These are phyloP conservation scores for Noccaea bulbosa DNA, from an alignment of 345 rosid species.

Conservation along the genomic window DNA sequence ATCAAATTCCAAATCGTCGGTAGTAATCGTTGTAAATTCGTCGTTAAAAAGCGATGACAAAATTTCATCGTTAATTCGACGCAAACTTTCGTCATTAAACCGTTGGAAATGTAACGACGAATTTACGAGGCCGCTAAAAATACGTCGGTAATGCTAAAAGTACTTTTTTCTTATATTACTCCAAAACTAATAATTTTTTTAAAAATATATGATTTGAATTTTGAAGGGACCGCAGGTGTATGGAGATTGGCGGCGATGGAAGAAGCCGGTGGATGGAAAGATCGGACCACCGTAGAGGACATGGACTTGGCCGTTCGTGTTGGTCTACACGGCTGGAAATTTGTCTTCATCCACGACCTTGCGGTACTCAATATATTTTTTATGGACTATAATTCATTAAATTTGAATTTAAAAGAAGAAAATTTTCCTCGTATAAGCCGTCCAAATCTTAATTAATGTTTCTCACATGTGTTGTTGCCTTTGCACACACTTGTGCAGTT, in stretches of 20 bases:
- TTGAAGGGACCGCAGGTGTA: constrained; percentile 87
- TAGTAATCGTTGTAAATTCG: no score
- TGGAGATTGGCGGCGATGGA: constrained; percentile 97
- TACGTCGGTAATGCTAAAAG: no score
- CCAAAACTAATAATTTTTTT: no score
- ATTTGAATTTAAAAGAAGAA: neutral
- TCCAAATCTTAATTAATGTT: constrained; percentile 18
- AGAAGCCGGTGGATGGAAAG: constrained; percentile 99
- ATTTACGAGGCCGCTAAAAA: no score
- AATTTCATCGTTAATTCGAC: no score
- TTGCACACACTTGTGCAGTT: constrained; percentile 21
- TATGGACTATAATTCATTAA: neutral
- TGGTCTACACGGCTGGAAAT: constrained; percentile 94
- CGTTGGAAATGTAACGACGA: no score
- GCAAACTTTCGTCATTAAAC: no score
- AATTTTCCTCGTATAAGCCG: neutral
- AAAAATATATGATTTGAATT: neutral
- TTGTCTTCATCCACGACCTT: constrained; percentile 83
- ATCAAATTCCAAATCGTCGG: no score
- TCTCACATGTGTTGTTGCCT: constrained; percentile 36
- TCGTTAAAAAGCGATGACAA: no score
- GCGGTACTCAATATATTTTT: constrained; percentile 47
- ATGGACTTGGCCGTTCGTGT: constrained; percentile 98
- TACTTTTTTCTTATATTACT: no score
- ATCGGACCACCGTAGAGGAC: constrained; percentile 95